Base-by-base conservation (phyloP, 768 basidiomycete genomes). In the Russula ochroleuca region DNA sequence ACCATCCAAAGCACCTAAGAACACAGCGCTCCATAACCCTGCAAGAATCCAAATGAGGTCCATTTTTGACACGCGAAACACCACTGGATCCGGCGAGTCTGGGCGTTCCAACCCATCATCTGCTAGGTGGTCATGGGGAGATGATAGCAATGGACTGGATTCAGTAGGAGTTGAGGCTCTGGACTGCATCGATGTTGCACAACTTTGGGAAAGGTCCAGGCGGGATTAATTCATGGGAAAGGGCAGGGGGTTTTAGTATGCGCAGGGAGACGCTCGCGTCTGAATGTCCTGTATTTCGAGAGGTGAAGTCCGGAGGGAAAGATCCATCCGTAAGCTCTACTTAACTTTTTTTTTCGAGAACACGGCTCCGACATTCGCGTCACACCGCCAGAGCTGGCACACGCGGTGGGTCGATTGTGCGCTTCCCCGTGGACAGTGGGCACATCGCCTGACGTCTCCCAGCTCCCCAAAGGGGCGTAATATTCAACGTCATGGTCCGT, bases 1-100 rank as follows among this genome's bases (percentile, higher is more conserved):
- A 88, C 91, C 91, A 72, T 94, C 92, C 70, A 94, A 81, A 48
- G 92, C 90, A 70, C 88, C 89, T 59, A 94, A 77, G 70, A 94
- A 85, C 23, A 93, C 88, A 45, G 86, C 87, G 68, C 85, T 87
- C 90, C 90, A 93, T 59, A 93, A 76, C 11, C 85, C 90, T 48
- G 83, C 79, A 57, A 93, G 78, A 65, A 92, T 85, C 88, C 88
- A 90, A 59, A 75, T 75, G 66, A 83, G 79, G 67, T 89, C 83
- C n/a, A 68, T 57, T 51, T 72, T 77, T 49, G 86, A 83, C 17
- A 62, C 33, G n/a, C 25, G 33, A 57, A 58, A 14, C 60, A 52
- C 45, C 31, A 10, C 43, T 1, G 59, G 31, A 31, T 57, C 49
- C n/a, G 49, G 47, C n/a, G 64, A 48, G 54, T 23, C 40, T 28